Conservation (phyloP, 495 filamentous ascomycete species). For the Penicillium goetzii region DNA sequence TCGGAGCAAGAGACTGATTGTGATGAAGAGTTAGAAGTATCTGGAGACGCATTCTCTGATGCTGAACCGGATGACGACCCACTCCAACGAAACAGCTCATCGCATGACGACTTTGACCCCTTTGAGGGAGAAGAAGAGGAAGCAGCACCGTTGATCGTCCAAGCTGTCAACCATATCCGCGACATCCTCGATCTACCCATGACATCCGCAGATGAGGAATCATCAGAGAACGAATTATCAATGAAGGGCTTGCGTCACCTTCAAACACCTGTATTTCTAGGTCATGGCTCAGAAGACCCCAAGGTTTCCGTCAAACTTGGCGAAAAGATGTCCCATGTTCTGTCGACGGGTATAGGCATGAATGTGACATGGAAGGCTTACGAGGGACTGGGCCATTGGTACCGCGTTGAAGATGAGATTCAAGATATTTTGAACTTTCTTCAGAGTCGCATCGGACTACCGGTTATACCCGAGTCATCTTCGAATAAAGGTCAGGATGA, state of each 20-base stretch:
- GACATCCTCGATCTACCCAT: slow-evolving; percentile 26
- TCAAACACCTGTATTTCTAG: slow-evolving; percentile 52
- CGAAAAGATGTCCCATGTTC: slow-evolving; percentile 38
- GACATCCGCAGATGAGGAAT: neutral
- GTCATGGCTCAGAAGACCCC: slow-evolving; percentile 56
- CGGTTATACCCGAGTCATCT: neutral
- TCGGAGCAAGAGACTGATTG: neutral
- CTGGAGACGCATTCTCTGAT: slow-evolving; percentile 11
- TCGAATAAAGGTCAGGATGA: neutral
- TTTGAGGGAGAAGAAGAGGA: slow-evolving; percentile 26
- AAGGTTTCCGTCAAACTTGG: slow-evolving; percentile 54
- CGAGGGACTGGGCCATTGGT: slow-evolving; percentile 59
- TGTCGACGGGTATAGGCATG: slow-evolving; percentile 44
- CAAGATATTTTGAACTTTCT: slow-evolving; percentile 56
- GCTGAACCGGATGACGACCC: slow-evolving; percentile 14
- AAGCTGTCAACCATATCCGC: slow-evolving; percentile 23
- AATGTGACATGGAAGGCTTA: slow-evolving; percentile 56
- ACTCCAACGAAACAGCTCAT: slow-evolving; percentile 9
- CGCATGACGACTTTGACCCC: slow-evolving; percentile 13
- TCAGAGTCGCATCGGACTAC: slow-evolving; percentile 9
- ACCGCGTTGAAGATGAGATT: slow-evolving; percentile 52
- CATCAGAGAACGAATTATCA: neutral
- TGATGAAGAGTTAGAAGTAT: slow-evolving; percentile 11
- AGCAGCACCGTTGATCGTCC: slow-evolving; percentile 5
- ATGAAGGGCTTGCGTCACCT: slow-evolving; percentile 9